phyloP scores from a whole-genome alignment of 1,284 basidiomycete genomes.

The Cutaneotrichosporon mucoides region DNA sequence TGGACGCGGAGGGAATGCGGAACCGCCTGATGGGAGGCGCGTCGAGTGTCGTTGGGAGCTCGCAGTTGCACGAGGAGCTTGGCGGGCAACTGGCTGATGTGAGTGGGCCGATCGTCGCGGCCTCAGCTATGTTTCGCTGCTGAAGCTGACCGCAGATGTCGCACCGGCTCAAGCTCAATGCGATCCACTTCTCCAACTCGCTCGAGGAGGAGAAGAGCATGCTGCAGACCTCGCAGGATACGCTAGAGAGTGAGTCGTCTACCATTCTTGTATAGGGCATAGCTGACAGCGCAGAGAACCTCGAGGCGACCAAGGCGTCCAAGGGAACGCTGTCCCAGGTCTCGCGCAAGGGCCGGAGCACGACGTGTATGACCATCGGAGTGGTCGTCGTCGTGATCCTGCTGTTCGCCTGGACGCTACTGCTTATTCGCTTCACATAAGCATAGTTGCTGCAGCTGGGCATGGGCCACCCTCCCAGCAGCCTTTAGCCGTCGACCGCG shows the following conservation, averaged over 20 bases:
- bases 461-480: not conserved
- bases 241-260: constrained; percentile 41
- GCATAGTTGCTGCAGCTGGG: not conserved
- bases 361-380: constrained; percentile 48
- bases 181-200: constrained; percentile 47
- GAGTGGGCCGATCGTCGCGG: constrained; percentile 11
- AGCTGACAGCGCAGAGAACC: constrained; percentile 35
- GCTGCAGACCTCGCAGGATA: constrained; percentile 41
- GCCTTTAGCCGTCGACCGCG: too few species aligned
- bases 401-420: constrained; percentile 49
- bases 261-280: not conserved
- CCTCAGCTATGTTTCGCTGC: too few species aligned
- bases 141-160: constrained; percentile 43
- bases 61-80: constrained; percentile 48
- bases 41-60: constrained; percentile 28
- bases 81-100: constrained; percentile 49
- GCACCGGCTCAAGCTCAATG: constrained; percentile 47
- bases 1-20: constrained; percentile 16
- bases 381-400: constrained; percentile 43
- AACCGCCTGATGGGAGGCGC: constrained; percentile 10
- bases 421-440: constrained; percentile 49
- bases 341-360: constrained; percentile 42
- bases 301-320: constrained; percentile 35
- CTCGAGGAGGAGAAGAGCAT: constrained; percentile 48
- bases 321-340: constrained; percentile 44